Evolutionary conservation across 129 eudicot genomes (phyloP), one percentile per base, ranked within the genome.

Genomic region (Oenanthe sinensis): DNA sequence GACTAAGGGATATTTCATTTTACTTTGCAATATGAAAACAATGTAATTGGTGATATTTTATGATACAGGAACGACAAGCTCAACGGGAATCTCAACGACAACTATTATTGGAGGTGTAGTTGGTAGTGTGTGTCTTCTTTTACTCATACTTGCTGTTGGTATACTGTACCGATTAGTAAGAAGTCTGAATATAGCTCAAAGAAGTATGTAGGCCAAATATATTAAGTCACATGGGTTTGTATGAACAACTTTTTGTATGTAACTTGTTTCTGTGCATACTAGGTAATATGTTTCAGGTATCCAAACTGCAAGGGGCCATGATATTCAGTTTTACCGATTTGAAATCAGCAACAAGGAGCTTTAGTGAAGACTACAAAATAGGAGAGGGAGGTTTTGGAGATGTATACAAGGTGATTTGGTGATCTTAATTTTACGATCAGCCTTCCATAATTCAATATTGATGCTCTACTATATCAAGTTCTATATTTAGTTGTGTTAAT

Each of bases 321-420:
- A 43, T 71, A 8, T 71, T 42, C 50, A 71, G 12, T 16, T 71
- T 39, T 36, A 71, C 42, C 3, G 49, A 71, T 71, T 71, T 71
- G 15, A 71, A 71, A 71, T 42, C 50, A 20, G 28, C 75, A 3
- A 71, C 75, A n/a, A n/a, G n/a, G n/a, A n/a, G n/a, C n/a, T n/a
- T n/a, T n/a, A n/a, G n/a, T n/a, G n/a, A n/a, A n/a, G 71, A 63
- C 16, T 63, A 15, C 71, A 63, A 63, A 63, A 28, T 63, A 60
- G 69, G 69, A 60, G 69, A 60, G 10, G 69, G 69, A 24, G 69
- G 33, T 60, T 60, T 60, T 11, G 69, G 36, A 60, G 69, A 60
- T 20, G 36, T 60, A 60, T 60, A 60, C 16, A 60, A 60, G 69
- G 69, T 60, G 69, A 60, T 60, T n/a, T n/a, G n/a, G n/a, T n/a